A percentile compares a stretch with the other conserved stretches of the same genome.
These are phyloP conservation scores for Microbotryum violaceum DNA, from an alignment of 1,284 basidiomycete genomes.

Conservation along the genomic window DNA sequence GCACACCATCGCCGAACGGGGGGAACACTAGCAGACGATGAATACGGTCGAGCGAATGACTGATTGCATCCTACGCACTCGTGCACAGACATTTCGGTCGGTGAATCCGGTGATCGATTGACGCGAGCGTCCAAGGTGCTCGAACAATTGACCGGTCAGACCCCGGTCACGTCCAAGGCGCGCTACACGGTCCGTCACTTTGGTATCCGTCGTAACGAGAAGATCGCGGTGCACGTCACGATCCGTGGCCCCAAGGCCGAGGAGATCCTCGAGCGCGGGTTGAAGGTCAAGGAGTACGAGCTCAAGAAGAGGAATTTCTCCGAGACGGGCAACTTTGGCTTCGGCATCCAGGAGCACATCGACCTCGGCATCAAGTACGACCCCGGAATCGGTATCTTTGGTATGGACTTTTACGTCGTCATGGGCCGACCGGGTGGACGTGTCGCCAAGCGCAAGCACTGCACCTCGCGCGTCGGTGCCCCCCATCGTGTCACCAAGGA, in stretches of 20 bases:
- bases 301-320: conserved; percentile 84
- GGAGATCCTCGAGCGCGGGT: conserved; percentile 97
- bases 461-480: conserved; percentile 77
- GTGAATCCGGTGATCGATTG: conserved; percentile 97
- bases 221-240: conserved; percentile 98
- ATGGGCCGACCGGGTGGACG: conserved; percentile 95
- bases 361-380: conserved; percentile 98
- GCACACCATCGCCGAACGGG: background rate
- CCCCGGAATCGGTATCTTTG: conserved; percentile 67
- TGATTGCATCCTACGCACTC: background rate
- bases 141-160: conserved; percentile 99
- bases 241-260: conserved; percentile 99
- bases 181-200: conserved; percentile 99
- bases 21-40: background rate
- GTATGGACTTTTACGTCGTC: conserved; percentile 59
- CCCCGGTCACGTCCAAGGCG: conserved; percentile 98
- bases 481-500: conserved; percentile 55
- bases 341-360: conserved; percentile 95
- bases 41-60: conserved; percentile 9
- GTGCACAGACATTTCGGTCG: conserved; percentile 88
- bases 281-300: conserved; percentile 99
- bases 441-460: conserved; percentile 85
- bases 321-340: conserved; percentile 96
- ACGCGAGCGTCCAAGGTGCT: conserved; percentile 99
- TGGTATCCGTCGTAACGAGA: conserved; percentile 99